Percentiles rank a stretch among this genome's conserved stretches.
Conservation (phyloP, 495 filamentous ascomycete genomes). For the Penicillium cataractarum region DNA sequence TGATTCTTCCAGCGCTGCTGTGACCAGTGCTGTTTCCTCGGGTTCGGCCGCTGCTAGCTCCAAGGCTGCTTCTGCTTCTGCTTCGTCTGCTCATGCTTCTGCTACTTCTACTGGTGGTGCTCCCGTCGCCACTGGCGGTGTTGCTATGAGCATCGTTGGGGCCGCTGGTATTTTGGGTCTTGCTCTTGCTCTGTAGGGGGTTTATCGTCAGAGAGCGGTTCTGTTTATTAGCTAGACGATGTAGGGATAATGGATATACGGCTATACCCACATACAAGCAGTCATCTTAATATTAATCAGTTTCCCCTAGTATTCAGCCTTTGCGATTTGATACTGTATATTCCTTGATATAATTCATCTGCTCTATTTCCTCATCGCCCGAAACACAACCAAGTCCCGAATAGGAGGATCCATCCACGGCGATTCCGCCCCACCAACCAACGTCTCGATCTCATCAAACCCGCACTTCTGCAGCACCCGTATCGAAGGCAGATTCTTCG, state of each 20-base stretch:
- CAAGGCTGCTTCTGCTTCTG: constrained; percentile 11
- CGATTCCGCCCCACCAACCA: constrained; percentile 1
- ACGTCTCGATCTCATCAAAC: constrained; percentile 8
- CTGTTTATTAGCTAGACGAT: neutral
- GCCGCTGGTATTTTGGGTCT: constrained; percentile 23
- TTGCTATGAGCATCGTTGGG: constrained; percentile 25
- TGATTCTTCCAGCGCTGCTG: neutral
- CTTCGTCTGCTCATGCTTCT: constrained; percentile 7
- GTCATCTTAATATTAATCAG: neutral
- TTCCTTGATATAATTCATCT: too few species aligned
- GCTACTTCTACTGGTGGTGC: constrained; percentile 21
- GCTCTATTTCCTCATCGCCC: neutral
- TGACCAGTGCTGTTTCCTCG: constrained; percentile 8
- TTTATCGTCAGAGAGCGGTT: neutral
- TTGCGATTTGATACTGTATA: neutral
- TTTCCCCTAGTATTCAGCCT: neutral
- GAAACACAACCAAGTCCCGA: constrained; percentile 8
- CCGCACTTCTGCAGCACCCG: constrained; percentile 9
- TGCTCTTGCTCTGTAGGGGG: constrained; percentile 28
- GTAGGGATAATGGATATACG: neutral
- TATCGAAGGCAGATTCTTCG: neutral
- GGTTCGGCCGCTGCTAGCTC: neutral
- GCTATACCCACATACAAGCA: constrained; percentile 1
- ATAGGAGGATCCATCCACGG: constrained; percentile 6
- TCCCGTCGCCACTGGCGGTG: constrained; percentile 17